These are phyloP conservation scores for Cladobotryum protrusum DNA, from an alignment of 2,329 filamentous ascomycete genomes.

Conservation along the genomic window DNA sequence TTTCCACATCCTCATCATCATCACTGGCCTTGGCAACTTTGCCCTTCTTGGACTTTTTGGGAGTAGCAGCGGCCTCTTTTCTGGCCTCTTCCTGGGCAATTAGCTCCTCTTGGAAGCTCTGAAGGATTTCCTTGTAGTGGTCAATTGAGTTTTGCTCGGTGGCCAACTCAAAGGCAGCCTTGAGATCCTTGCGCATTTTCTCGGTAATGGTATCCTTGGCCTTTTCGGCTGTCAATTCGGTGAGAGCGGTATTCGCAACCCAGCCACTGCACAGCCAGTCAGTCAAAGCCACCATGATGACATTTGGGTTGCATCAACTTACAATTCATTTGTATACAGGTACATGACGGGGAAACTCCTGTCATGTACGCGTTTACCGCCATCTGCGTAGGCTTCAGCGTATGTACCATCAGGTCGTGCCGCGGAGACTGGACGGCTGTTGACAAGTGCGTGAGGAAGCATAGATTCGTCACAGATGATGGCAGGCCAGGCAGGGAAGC, in stretches of 20 bases:
- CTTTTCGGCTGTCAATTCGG: slow-evolving; percentile 67
- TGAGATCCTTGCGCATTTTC: slow-evolving; percentile 75
- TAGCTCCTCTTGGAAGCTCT: slow-evolving; percentile 60
- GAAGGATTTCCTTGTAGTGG: slow-evolving; percentile 77
- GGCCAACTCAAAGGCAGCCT: slow-evolving; percentile 74
- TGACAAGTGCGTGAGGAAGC: slow-evolving; percentile 73
- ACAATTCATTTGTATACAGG: slow-evolving; percentile 94
- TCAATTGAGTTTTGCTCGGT: slow-evolving; percentile 69
- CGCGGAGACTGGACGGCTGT: slow-evolving; percentile 76
- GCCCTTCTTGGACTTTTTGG: slow-evolving; percentile 37
- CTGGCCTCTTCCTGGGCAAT: slow-evolving; percentile 49
- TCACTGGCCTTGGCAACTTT: slow-evolving; percentile 45
- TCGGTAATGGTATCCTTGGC: slow-evolving; percentile 62
- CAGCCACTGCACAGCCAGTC: slow-evolving; percentile 59
- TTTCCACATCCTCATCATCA: slow-evolving; percentile 53
- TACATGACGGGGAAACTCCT: slow-evolving; percentile 95
- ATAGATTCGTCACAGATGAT: slow-evolving; percentile 93
- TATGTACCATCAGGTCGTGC: slow-evolving; percentile 78
- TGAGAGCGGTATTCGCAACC: slow-evolving; percentile 79
- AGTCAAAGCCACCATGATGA: slow-evolving; percentile 10
- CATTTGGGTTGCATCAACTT: slow-evolving; percentile 38
- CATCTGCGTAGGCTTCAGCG: slow-evolving; percentile 79
- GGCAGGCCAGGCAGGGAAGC: slow-evolving; percentile 89
- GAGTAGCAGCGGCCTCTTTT: slow-evolving; percentile 34
- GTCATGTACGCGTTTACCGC: slow-evolving; percentile 77